Percentiles rank a stretch among this genome's conserved stretches.
Conservation (phyloP, 2,329 filamentous ascomycete genomes). For the Aciculosporium take region DNA sequence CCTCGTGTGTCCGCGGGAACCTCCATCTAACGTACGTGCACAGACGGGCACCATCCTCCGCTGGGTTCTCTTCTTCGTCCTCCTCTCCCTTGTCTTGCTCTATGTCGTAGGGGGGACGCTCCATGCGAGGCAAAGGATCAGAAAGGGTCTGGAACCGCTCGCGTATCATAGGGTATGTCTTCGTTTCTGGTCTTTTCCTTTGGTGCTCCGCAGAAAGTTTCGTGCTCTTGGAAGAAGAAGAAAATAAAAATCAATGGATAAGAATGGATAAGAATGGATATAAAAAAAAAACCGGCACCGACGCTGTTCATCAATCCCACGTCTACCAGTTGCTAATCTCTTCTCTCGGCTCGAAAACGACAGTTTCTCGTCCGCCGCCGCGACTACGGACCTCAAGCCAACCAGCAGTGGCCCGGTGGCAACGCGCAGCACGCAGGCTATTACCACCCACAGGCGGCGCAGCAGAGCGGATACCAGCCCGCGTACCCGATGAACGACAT, state of each 20-base stretch:
- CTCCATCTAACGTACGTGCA: neutral
- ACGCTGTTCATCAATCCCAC: neutral
- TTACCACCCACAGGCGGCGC: slow-evolving; percentile 10
- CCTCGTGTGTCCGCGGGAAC: neutral
- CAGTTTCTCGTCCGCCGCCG: slow-evolving; percentile 37
- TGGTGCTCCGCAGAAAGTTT: neutral
- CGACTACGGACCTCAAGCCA: slow-evolving; percentile 13
- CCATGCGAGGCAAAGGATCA: slow-evolving; percentile 54
- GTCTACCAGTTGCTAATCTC: neutral
- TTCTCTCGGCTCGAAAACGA: neutral
- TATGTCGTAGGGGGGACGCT: slow-evolving; percentile 55
- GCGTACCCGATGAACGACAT: slow-evolving; percentile 36
- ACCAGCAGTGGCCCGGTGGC: slow-evolving; percentile 8
- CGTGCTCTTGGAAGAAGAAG: neutral
- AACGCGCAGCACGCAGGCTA: slow-evolving; percentile 15
- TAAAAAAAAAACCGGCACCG: neutral
- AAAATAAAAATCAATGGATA: neutral
- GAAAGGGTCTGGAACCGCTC: slow-evolving; percentile 50
- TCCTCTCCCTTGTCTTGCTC: slow-evolving; percentile 42
- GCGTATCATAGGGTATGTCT: slow-evolving; percentile 52
- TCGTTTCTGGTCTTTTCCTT: neutral
- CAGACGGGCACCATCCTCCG: slow-evolving; percentile 53
- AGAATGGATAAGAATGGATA: too few relatives aligned
- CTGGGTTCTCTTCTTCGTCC: slow-evolving; percentile 51
- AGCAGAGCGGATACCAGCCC: slow-evolving; percentile 7